Evolutionary conservation across 371 early-diverging fungal genomes (phyloP), one percentile per base, ranked within the genome.

Genomic region (Mucor lusitanicus): DNA sequence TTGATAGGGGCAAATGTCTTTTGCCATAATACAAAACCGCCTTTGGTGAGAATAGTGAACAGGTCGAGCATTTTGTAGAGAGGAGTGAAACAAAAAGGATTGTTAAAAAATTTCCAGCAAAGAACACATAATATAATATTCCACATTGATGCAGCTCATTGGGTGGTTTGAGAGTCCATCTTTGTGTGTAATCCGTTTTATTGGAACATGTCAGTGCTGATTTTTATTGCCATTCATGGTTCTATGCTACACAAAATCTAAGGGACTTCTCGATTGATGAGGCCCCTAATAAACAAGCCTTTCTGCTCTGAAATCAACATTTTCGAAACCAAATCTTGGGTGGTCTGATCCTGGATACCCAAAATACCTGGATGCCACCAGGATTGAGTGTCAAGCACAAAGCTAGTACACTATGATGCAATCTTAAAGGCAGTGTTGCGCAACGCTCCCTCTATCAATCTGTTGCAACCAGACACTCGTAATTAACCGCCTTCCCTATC

Each of bases 11-110:
- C 69, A 64, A 88, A 90, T 9, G 86, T 74, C 65, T 88, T 90
- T 58, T 89, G 81, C 93, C 92, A 95, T 32, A 95, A 83, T 6
- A 95, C 91, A 56, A 91, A 79, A 25, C 96, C 96, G 28, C 94
- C 93, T 68, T 89, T 91, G 6, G 94, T 93, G 8, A 92, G 77
- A 40, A 94, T 85, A 0, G 90, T 85, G 59, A 92, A 90, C 23
- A 83, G 75, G 71, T 95, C 96, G n/a, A 95, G 85, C 95, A 95
- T 94, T 48, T 11, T 23, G 8, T 3, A 48, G 21, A 21, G 9
- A 48, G 21, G 9, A 48, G 48, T n/a, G 48, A 48, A 21, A 23
- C 21, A 48, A 21, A 48, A n/a, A 48, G 23, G 21, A 21, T 21
- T 8, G 23, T 9, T 23, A 48, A 48, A 48, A 48, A 48, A 48